A percentile compares a stretch with the other conserved stretches of the same genome.
These are phyloP conservation scores for Penicillium lagena DNA, from an alignment of 495 filamentous ascomycete species.

Conservation along the genomic window DNA sequence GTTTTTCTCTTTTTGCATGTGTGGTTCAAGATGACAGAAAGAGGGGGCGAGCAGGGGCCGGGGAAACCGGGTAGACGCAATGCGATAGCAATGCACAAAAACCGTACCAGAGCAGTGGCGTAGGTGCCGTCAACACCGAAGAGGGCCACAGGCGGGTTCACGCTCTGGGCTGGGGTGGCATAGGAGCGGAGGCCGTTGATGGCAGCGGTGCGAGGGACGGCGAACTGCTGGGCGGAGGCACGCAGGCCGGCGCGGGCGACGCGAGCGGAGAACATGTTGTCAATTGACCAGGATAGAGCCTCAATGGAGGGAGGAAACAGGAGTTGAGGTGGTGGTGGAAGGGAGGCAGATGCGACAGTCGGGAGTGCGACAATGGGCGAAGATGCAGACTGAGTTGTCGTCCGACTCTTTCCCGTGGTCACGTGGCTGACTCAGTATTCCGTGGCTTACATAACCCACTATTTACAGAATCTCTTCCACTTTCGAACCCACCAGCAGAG, in stretches of 20 bases:
- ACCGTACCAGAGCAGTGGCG: slow-evolving; percentile 86
- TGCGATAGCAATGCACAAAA: neutral
- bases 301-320: slow-evolving; percentile 16
- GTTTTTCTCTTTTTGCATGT: neutral
- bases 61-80: slow-evolving; percentile 5
- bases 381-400: slow-evolving; percentile 28
- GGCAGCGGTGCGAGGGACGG: slow-evolving; percentile 38
- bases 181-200: slow-evolving; percentile 57
- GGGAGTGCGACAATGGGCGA: slow-evolving; percentile 8
- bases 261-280: slow-evolving; percentile 40
- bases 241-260: slow-evolving; percentile 45
- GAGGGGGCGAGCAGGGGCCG: slow-evolving; percentile 11
- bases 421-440: slow-evolving; percentile 19
- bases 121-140: slow-evolving; percentile 98
- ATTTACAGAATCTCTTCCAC: slow-evolving; percentile 1
- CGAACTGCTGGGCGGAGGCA: slow-evolving; percentile 39
- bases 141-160: slow-evolving; percentile 81
- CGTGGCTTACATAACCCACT: too few relatives aligned
- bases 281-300: slow-evolving; percentile 18
- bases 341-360: slow-evolving; percentile 22
- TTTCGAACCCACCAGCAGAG: slow-evolving; percentile 13
- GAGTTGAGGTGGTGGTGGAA: slow-evolving; percentile 9
- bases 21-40: slow-evolving; percentile 7
- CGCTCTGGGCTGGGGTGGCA: slow-evolving; percentile 63
- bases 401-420: slow-evolving; percentile 37